Evolutionary conservation across 2,329 filamentous ascomycete genomes (phyloP).

Genomic region (Monilinia vaccinii-corymbosi): DNA sequence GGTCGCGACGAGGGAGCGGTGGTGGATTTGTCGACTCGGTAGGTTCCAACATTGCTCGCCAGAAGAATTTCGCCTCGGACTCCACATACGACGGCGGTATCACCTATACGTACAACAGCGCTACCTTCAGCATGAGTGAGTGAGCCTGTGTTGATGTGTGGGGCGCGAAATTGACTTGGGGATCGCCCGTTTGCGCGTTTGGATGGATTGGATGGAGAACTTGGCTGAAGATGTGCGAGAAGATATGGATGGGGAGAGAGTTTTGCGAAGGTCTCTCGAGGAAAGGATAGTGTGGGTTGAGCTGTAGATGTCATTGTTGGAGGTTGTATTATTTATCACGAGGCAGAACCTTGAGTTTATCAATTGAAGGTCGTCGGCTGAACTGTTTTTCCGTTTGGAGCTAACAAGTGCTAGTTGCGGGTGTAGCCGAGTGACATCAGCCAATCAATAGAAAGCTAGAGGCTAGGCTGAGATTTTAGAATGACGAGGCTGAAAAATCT

Average conservation of each 20-base stretch:
- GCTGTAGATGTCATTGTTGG: constrained; percentile 20
- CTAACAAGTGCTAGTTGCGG: neutral
- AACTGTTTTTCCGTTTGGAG: constrained; percentile 8
- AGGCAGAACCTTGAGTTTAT: constrained; percentile 9
- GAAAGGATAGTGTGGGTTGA: constrained; percentile 32
- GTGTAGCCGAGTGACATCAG: neutral
- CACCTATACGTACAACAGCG: constrained; percentile 76
- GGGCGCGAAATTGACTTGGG: constrained; percentile 57
- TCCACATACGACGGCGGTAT: constrained; percentile 91
- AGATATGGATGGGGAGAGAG: constrained; percentile 85
- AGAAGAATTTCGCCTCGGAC: constrained; percentile 78
- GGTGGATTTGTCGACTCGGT: constrained; percentile 37
- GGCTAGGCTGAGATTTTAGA: neutral
- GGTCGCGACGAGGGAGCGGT: constrained; percentile 28
- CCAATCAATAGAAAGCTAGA: neutral
- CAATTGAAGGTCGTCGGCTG: constrained; percentile 6
- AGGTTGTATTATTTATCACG: constrained; percentile 6
- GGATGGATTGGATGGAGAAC: constrained; percentile 41
- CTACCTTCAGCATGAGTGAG: constrained; percentile 86
- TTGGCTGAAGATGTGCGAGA: constrained; percentile 71
- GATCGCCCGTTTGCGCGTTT: constrained; percentile 74
- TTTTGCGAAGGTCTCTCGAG: constrained; percentile 72
- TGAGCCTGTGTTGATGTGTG: constrained; percentile 73
- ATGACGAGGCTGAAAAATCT: neutral
- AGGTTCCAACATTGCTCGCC: constrained; percentile 63